A percentile compares a stretch with the other conserved stretches of the same genome.
Conservation (phyloP, 2,329 filamentous ascomycete species). For the Curvularia hawaiiensis region DNA sequence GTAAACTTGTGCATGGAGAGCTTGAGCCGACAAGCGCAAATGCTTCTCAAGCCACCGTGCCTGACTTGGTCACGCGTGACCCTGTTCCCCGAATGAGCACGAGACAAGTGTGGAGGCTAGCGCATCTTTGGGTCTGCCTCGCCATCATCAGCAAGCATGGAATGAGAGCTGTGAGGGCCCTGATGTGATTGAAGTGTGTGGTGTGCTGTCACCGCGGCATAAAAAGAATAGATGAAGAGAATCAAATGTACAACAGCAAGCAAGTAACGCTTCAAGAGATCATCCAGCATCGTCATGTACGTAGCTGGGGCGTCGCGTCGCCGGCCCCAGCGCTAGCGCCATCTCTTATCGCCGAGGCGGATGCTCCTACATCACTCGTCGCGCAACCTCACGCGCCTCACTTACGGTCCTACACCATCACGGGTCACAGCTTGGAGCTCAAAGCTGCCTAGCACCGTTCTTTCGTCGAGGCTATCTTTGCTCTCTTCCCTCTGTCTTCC, state of each 20-base stretch:
- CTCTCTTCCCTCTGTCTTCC: slow-evolving; percentile 6
- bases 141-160: background rate
- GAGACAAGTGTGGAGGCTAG: slow-evolving; percentile 5
- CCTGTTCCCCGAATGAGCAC: slow-evolving; percentile 12
- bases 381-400: slow-evolving; percentile 40
- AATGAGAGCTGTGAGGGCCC: no score
- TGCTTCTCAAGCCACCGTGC: slow-evolving; percentile 4
- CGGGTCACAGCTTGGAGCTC: slow-evolving; percentile 25
- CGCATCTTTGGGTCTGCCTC: background rate
- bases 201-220: background rate
- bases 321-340: slow-evolving; percentile 11
- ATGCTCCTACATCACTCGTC: slow-evolving; percentile 19
- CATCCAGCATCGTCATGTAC: background rate
- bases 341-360: slow-evolving; percentile 33
- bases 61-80: slow-evolving; percentile 14
- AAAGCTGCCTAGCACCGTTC: slow-evolving; percentile 28
- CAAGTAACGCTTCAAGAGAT: background rate
- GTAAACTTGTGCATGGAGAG: background rate
- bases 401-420: slow-evolving; percentile 28
- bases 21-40: slow-evolving; percentile 3
- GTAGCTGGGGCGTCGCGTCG: background rate
- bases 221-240: background rate
- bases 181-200: background rate
- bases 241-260: background rate
- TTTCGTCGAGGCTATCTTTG: slow-evolving; percentile 10